Base-by-base conservation (phyloP, 345 rosid species). In the Mangifera indica region DNA sequence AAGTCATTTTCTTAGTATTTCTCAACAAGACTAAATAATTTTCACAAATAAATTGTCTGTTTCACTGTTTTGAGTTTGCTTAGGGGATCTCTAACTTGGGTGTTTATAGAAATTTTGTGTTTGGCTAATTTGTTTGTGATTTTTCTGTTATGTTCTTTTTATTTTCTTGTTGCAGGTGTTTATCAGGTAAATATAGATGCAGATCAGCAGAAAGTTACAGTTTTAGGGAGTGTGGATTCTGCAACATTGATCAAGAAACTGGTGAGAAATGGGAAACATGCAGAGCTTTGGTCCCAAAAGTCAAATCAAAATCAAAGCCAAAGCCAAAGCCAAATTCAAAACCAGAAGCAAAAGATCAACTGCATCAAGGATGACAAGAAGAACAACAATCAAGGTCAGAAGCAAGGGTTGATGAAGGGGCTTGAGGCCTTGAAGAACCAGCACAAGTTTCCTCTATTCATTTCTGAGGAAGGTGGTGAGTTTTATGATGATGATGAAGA, bases 131-230 rank as follows among this genome's bases (percentile, higher is more conserved):
- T 64, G 4, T 34, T 26, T 51, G 25, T 58, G 2, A 69, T 22
- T 67, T 66, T 29, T 71, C 29, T 26, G 10, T n/a, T 69, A 66
- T 63, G 57, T 75, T 44, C 37, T 45, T 59, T 4, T 18, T n/a
- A n/a, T 44, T 10, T 12, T 59, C 17, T 48, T 75, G 66, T 51
- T 67, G 1, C 78, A 91, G 97, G 97, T 12, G 95, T 91, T 70
- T 91, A 79, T 71, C 89, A 77, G 68, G 93, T 89, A 53, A 85
- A 48, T 77, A 78, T 89, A 72, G 97, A 91, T 69, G 77, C 87
- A 17, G 97, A 91, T 62, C 91, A 88, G 49, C 95, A 89, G 77
- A 91, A 81, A 77, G 97, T 91, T 10, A 82, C 93, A 3, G 82
- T 91, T 59, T 84, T 83, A 69, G 97, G 97, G 24, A 81, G 76